Evolutionary conservation across 345 rosid genomes (phyloP).

Genomic region (Excoecaria agallocha): DNA sequence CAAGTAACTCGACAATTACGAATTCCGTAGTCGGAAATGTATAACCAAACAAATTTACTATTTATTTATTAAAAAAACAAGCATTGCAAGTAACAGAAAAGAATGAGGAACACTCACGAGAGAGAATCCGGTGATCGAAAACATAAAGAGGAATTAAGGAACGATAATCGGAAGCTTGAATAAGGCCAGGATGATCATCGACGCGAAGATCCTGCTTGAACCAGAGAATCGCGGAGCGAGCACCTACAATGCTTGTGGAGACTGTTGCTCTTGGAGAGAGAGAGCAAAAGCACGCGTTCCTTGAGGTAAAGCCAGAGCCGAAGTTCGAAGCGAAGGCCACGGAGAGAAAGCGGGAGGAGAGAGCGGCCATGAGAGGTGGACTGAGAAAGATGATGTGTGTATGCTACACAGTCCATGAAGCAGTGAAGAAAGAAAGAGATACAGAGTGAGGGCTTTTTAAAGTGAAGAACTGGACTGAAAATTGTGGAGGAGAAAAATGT

Average conservation of each 20-base stretch:
- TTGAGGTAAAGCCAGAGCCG: neutral
- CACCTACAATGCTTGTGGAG: neutral
- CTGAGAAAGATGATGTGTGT: neutral
- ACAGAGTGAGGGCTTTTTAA: neutral
- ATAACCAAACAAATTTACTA: too few species aligned
- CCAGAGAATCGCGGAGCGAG: conserved; percentile 68
- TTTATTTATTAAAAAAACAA: too few species aligned
- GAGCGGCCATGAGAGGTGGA: conserved; percentile 41
- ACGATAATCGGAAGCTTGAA: conserved; percentile 41
- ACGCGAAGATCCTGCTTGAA: conserved; percentile 89
- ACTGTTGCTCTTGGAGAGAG: conserved; percentile 16
- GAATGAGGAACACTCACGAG: conserved; percentile 37
- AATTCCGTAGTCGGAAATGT: too few species aligned
- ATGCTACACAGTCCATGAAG: conserved; percentile 32
- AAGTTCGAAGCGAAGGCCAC: neutral
- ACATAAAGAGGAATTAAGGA: conserved; percentile 70
- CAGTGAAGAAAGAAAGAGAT: neutral
- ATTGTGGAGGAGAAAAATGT: conserved; percentile 46
- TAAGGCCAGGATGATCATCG: conserved; percentile 80
- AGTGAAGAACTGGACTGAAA: conserved; percentile 1
- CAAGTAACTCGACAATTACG: too few species aligned
- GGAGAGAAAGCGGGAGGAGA: conserved; percentile 32
- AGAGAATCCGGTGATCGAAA: conserved; percentile 71
- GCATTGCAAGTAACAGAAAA: neutral
- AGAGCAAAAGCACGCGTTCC: conserved; percentile 24